Evolutionary conservation across 2,329 filamentous ascomycete genomes (phyloP), one percentile per base, ranked within the genome.

Genomic region (Cadophora malorum): DNA sequence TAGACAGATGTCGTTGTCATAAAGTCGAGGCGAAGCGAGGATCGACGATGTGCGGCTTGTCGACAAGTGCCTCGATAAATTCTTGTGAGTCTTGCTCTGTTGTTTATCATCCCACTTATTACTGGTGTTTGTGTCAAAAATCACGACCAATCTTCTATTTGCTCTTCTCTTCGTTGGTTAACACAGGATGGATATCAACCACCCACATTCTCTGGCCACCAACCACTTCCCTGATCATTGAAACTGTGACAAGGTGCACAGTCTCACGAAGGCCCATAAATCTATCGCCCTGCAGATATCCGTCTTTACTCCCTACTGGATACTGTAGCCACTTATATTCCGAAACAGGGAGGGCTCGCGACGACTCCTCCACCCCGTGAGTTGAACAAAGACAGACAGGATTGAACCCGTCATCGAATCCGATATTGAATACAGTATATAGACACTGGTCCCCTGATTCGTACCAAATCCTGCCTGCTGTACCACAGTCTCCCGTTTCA

Each of bases 341-440:
- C 35, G 56, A 45, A 10, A 47, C 35, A 16, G 35, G 56, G 8
- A 60, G 56, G 12, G 28, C 35, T 16, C 25, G 56, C 10, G 28
- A 21, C 2, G 56, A 60, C 21, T 8, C 14, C 35, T 45, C 56
- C 3, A 28, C 35, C 14, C 35, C 35, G 10, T 60, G 35, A 7
- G 56, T 45, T 0, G 56, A 50, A 25, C 53, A 53, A 21, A 66
- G 58, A 31, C 63, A 67, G 2, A 63, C 63, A 35, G 69, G 67
- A 33, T 69, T 69, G 58, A 71, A 69, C 0, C 14, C 52, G 8
- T 41, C 41, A 45, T 69, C 69, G 35, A 69, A 71, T 8, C 67
- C 67, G 4, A 71, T 28, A 38, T 69, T 71, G 35, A 71, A 6
- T 1, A 67, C 21, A 19, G 21, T 60, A 19, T 60, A 63, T 38